Evolutionary conservation across 2,329 filamentous ascomycete species (phyloP), one percentile per base, ranked within the genome.

Genomic region (Metarhizium robertsii): DNA sequence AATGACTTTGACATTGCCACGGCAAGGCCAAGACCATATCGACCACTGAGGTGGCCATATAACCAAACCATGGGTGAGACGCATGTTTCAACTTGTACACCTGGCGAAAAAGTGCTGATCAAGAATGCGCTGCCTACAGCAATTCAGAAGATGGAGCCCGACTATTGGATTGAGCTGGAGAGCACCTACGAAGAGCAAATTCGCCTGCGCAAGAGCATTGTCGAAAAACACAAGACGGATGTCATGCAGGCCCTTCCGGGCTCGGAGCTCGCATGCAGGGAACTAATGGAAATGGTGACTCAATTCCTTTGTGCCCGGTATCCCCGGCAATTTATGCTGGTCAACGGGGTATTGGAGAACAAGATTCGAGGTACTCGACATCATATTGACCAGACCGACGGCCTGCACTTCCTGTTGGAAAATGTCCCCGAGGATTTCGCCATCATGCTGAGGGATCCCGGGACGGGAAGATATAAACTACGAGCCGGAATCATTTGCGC

Each of bases 111-210:
- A 20, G n/a, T 18, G 7, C 20, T 25, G 43, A 2, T 46, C n/a
- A 46, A n/a, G 20, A 8, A 46, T 25, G 43, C 43, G n/a, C n/a
- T 18, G n/a, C n/a, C 11, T n/a, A 4, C n/a, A 94, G 88, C 89
- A 2, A 74, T 92, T 10, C 85, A 80, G 47, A 95, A 90, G 62
- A 73, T 94, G 69, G 88, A 95, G 59, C 74, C 84, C 0, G 85
- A 95, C 66, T 95, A 86, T 81, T 95, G 90, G 90, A 75, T 95
- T n/a, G 90, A 95, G 70, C 77, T 95, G 2, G 89, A 94, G 61
- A 85, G 75, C 51, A 87, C 81, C 2, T 95, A 95, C 66, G 72
- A 71, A 49, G 64, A 76, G 1, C 81, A 86, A 29, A 85, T 95
- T 60, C 75, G 76, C 4, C 83, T 91, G 65, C 86, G 90, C 18